Percentiles rank a stretch among this genome's conserved stretches.
phyloP scores from a whole-genome alignment of 257 asterid species.

The Solanum chaucha region DNA sequence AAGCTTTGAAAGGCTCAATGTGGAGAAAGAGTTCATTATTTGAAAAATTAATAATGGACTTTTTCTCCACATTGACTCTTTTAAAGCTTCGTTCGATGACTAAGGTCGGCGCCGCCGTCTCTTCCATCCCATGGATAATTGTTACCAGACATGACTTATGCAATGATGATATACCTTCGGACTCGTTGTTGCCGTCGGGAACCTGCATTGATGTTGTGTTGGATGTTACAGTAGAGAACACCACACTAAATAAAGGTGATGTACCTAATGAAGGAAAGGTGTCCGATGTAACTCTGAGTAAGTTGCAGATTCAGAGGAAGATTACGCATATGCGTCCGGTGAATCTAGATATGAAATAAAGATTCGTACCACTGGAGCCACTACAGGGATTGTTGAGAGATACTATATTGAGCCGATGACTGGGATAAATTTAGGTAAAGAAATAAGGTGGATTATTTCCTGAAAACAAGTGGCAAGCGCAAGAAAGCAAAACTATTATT shows the following conservation, averaged over 20 bases:
- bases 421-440: background rate
- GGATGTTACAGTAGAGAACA: background rate
- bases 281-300: background rate
- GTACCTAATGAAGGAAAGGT: background rate
- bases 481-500: background rate
- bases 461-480: background rate
- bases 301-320: background rate
- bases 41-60: background rate
- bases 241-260: background rate
- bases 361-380: background rate
- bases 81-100: background rate
- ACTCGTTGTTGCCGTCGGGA: background rate
- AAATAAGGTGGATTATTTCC: background rate
- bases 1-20: too few species aligned
- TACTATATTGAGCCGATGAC: too few species aligned
- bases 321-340: background rate
- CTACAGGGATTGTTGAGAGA: background rate
- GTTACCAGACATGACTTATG: background rate
- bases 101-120: fast-evolving
- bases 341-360: too few species aligned
- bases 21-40: background rate
- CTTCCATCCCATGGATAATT: background rate
- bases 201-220: background rate
- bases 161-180: background rate
- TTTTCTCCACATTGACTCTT: background rate